Conservation (phyloP, 2,329 filamentous ascomycete genomes). For the Paraconiothyrium brasiliense region DNA sequence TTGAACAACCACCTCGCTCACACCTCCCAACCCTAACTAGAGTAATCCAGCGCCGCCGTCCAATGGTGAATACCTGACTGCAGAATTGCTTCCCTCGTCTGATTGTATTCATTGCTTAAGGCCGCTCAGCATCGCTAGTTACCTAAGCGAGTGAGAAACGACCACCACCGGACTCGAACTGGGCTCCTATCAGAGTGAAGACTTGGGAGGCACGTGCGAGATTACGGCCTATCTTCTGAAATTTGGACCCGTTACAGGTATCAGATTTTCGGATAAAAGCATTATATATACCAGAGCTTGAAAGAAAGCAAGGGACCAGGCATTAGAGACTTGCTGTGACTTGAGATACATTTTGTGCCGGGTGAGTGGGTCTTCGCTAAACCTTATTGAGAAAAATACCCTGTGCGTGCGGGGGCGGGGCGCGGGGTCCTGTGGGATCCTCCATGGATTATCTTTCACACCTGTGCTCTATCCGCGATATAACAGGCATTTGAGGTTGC, state of each 20-base stretch:
- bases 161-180: slow-evolving; percentile 54
- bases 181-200: slow-evolving; percentile 48
- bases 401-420: no score
- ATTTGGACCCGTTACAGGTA: slow-evolving; percentile 48
- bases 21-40: slow-evolving; percentile 46
- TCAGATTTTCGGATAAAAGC: slow-evolving; percentile 2
- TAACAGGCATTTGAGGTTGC: neutral
- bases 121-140: slow-evolving; percentile 53
- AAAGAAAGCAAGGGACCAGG: no score
- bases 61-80: slow-evolving; percentile 53
- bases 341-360: no score
- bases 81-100: slow-evolving; percentile 55
- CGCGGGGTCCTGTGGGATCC: neutral
- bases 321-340: no score
- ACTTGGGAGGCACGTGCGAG: slow-evolving; percentile 41
- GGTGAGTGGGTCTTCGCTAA: no score
- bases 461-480: neutral
- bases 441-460: neutral
- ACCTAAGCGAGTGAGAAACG: slow-evolving; percentile 50
- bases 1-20: slow-evolving; percentile 49
- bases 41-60: slow-evolving; percentile 54
- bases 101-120: slow-evolving; percentile 55
- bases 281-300: slow-evolving; percentile 21
- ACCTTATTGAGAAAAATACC: no score
- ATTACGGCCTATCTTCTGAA: slow-evolving; percentile 48